These are phyloP conservation scores for Calonectria naviculata DNA, from an alignment of 2,329 filamentous ascomycete genomes.

Conservation along the genomic window DNA sequence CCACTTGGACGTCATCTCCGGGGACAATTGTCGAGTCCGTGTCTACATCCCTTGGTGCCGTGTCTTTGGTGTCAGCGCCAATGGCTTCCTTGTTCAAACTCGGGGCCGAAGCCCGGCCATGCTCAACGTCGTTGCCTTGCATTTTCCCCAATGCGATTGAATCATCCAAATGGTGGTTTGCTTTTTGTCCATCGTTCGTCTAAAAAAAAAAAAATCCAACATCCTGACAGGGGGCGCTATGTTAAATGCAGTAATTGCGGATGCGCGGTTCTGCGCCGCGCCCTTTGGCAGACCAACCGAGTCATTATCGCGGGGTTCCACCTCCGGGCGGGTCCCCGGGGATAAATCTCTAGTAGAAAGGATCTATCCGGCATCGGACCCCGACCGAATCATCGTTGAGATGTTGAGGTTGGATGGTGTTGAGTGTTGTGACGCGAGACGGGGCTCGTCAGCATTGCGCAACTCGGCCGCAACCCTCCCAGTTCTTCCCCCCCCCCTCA, in stretches of 20 bases:
- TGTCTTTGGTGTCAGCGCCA: not conserved
- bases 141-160: not conserved
- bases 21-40: not conserved
- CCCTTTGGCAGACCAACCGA: constrained; percentile 8
- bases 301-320: constrained; percentile 19
- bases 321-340: not conserved
- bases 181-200: not conserved
- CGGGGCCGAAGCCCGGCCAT: not conserved
- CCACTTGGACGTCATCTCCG: not conserved
- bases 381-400: constrained; percentile 4
- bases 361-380: constrained; percentile 21
- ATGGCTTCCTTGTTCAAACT: not conserved
- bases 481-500: not conserved
- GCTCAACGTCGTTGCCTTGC: not conserved
- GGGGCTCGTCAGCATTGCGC: not conserved
- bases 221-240: not conserved
- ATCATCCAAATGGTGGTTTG: not conserved
- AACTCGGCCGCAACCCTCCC: not conserved
- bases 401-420: not conserved
- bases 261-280: not conserved
- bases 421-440: constrained; percentile 5
- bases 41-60: constrained; percentile 7
- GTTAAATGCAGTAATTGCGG: constrained; percentile 11
- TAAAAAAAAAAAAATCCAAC: not conserved
- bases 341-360: constrained; percentile 6